Base-by-base conservation (phyloP, 306 rosid genomes). In the Acacia melanoxylon region DNA sequence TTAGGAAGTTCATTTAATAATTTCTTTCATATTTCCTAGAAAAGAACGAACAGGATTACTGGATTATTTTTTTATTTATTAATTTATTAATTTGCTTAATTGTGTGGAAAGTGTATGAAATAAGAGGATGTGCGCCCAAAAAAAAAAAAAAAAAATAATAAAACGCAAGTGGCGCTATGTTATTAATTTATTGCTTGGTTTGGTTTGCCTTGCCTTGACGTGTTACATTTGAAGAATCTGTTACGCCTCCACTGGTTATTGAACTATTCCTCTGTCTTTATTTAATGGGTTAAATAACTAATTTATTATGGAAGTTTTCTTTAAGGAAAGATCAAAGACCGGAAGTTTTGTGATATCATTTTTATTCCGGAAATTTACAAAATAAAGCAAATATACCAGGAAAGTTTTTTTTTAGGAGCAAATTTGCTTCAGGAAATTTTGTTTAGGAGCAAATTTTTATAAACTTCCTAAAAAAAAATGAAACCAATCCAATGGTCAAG, bases 181-280 rank as follows among this genome's bases (percentile, higher is more conserved):
- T 42, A 12, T 69, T 62, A 12, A 25, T 62, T 62, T 5, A 13
- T 27, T 22, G 48, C 15, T 69, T 5, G 14, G 35, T 69, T 69
- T n/a, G n/a, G n/a, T n/a, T n/a, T n/a, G n/a, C n/a, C n/a, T n/a
- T 42, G 31, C 20, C 2, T 42, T 42, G 52, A 42, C 74, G 54
- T 42, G 54, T 69, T n/a, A n/a, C n/a, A n/a, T n/a, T n/a, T n/a
- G n/a, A n/a, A n/a, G 74, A 22, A 41, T 69, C 11, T 69, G 74
- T 4, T 10, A 41, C 16, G n/a, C 54, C 74, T 69, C 74, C 54
- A 69, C 54, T 12, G 40, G 58, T 68, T 10, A 27, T 45, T 24
- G 52, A 3, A 12, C 5, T 19, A 9, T 37, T 19, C 46, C 11
- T 27, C 10, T 59, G 9, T 66, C 13, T 7, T 67, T 67, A 8